phyloP scores from a whole-genome alignment of 164 flowering plant genomes.

The Taxillus chinensis region DNA sequence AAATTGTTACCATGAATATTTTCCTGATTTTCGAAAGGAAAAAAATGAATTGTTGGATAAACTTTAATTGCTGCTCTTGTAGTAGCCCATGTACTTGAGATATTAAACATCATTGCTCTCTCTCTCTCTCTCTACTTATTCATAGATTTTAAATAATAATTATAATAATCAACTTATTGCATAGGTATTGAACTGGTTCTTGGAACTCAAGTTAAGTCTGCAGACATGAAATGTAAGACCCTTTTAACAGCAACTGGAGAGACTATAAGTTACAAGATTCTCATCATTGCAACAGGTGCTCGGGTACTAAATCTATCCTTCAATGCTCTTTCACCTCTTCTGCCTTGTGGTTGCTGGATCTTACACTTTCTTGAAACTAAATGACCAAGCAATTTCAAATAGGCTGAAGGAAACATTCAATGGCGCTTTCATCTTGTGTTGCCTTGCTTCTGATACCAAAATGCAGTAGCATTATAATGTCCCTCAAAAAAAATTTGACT shows the following conservation, averaged over 20 bases:
- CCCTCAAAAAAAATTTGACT: too few species aligned
- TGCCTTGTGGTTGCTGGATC: not conserved
- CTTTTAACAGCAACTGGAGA: slow-evolving; percentile 80
- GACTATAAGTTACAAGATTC: slow-evolving; percentile 81
- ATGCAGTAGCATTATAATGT: too few species aligned
- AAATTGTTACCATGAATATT: too few species aligned
- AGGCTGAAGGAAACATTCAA: too few species aligned
- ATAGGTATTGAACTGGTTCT: slow-evolving; percentile 89
- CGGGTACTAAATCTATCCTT: slow-evolving; percentile 58
- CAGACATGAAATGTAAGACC: slow-evolving; percentile 81
- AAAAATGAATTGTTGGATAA: too few species aligned
- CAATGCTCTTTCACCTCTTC: not conserved
- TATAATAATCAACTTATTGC: not conserved
- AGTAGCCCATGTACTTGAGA: too few species aligned
- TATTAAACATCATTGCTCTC: not conserved
- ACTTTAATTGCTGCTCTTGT: too few species aligned
- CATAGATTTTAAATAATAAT: not conserved
- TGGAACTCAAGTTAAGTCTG: slow-evolving; percentile 81
- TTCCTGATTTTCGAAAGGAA: too few species aligned
- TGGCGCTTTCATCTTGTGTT: too few species aligned
- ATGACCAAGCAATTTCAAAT: too few species aligned
- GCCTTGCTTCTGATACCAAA: too few species aligned
- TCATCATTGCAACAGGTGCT: slow-evolving; percentile 97
- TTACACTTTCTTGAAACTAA: too few species aligned
- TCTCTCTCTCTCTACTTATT: not conserved